Conservation (phyloP, 2,329 filamentous ascomycete genomes). For the Fusarium anguioides region DNA sequence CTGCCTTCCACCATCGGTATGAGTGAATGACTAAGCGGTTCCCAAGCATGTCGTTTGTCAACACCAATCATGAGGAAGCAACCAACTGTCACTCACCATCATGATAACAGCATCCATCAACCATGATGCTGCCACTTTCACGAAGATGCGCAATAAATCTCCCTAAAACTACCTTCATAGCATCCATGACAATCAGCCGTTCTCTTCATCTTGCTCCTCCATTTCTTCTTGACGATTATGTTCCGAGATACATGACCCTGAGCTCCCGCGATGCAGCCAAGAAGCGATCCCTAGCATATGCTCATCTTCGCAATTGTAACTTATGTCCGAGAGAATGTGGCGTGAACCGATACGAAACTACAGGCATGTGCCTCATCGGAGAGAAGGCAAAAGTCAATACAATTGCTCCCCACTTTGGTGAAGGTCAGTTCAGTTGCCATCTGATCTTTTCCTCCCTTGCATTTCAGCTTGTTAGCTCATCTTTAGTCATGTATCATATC, state of each 20-base stretch:
- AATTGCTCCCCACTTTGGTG: slow-evolving; percentile 86
- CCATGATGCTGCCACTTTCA: slow-evolving; percentile 29
- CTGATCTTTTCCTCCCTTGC: slow-evolving; percentile 19
- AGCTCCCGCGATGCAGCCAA: slow-evolving; percentile 74
- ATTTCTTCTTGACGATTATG: slow-evolving; percentile 80
- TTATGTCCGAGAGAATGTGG: slow-evolving; percentile 81
- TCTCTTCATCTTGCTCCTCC: slow-evolving; percentile 67
- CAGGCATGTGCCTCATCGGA: slow-evolving; percentile 82
- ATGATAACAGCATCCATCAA: slow-evolving; percentile 14
- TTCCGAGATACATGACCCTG: slow-evolving; percentile 76
- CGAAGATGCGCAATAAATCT: slow-evolving; percentile 3
- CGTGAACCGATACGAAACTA: slow-evolving; percentile 83
- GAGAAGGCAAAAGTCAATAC: slow-evolving; percentile 82
- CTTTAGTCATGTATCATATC: background rate
- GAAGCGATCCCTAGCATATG: slow-evolving; percentile 79
- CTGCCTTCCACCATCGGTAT: background rate
- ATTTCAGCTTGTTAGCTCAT: slow-evolving; percentile 1
- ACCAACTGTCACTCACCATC: slow-evolving; percentile 37
- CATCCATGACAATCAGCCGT: slow-evolving; percentile 18
- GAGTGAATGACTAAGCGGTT: slow-evolving; percentile 23
- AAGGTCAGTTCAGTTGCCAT: slow-evolving; percentile 59
- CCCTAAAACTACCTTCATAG: background rate
- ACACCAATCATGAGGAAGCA: slow-evolving; percentile 40
- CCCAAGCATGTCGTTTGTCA: slow-evolving; percentile 7
- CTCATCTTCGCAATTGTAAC: slow-evolving; percentile 82